These are phyloP conservation scores for Saccharomycopsis fermentans DNA, from an alignment of 805 yeast genomes.

Conservation along the genomic window DNA sequence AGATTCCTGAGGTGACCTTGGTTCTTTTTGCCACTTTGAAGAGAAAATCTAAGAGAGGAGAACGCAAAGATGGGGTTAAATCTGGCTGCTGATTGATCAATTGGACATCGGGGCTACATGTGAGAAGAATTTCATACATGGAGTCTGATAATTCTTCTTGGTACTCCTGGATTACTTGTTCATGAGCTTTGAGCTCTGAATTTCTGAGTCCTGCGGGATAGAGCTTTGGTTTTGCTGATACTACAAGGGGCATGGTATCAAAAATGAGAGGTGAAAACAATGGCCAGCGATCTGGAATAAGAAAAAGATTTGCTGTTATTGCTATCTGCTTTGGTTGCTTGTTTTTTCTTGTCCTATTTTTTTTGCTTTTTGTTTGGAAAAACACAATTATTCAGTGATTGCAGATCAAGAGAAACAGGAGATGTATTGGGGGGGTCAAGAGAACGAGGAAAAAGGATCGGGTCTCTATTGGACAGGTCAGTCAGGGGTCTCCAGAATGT, in stretches of 20 bases:
- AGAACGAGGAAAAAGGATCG: no score
- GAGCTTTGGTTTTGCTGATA: conserved; percentile 34
- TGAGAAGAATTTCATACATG: conserved; percentile 28
- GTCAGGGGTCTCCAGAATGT: no score
- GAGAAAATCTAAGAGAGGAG: conserved; percentile 67
- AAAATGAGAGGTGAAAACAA: background rate
- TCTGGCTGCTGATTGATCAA: conserved; percentile 86
- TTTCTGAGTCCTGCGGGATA: conserved; percentile 43
- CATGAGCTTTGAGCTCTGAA: conserved; percentile 40
- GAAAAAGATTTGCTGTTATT: no score
- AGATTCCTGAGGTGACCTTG: conserved; percentile 56
- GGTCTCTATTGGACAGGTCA: no score
- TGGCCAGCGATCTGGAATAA: no score
- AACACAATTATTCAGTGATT: no score
- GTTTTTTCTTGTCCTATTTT: no score
- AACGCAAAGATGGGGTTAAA: conserved; percentile 61
- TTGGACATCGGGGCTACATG: conserved; percentile 42
- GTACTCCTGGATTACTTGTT: conserved; percentile 39
- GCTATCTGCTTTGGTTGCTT: no score
- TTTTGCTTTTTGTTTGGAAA: no score
- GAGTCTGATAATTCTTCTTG: conserved; percentile 38
- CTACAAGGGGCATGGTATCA: conserved; percentile 5
- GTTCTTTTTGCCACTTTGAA: conserved; percentile 59
- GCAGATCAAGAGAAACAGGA: no score
- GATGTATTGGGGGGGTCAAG: no score